These are phyloP conservation scores for Aspergillus sp. DNA, from an alignment of 2,329 filamentous ascomycete species.

Conservation along the genomic window DNA sequence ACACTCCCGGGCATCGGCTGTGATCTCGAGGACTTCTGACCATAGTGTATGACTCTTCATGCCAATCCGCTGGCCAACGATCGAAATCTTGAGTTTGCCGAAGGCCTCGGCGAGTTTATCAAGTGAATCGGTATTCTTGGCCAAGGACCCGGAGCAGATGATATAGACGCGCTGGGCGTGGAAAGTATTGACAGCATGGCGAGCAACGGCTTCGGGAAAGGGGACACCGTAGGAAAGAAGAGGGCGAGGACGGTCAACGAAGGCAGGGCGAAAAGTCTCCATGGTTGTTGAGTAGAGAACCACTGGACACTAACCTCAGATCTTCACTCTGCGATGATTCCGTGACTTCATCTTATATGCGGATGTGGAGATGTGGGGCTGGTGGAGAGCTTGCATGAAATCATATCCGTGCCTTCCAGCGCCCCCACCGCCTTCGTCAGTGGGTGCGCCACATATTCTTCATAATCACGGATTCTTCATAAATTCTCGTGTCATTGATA, in stretches of 20 bases:
- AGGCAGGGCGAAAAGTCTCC: conserved; percentile 41
- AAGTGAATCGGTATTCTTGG: conserved; percentile 48
- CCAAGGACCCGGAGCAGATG: conserved; percentile 52
- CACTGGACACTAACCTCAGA: background rate
- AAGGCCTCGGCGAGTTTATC: conserved; percentile 44
- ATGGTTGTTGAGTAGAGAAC: conserved; percentile 11
- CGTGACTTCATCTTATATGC: background rate
- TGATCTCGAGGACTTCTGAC: conserved; percentile 52
- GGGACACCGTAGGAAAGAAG: conserved; percentile 50
- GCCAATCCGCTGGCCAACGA: conserved; percentile 49
- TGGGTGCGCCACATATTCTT: no score
- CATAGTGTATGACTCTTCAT: conserved; percentile 57
- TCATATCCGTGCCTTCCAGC: no score
- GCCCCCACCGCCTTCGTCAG: no score
- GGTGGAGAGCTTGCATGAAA: background rate
- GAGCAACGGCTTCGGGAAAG: conserved; percentile 46
- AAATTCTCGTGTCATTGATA: no score
- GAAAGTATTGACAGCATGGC: conserved; percentile 49
- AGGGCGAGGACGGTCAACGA: conserved; percentile 37
- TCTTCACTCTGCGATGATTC: background rate
- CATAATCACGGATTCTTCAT: no score
- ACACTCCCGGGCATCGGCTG: conserved; percentile 38
- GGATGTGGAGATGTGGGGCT: conserved; percentile 12
- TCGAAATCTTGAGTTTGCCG: conserved; percentile 29
- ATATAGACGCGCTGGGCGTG: conserved; percentile 51